A percentile compares a stretch with the other conserved stretches of the same genome.
phyloP scores from a whole-genome alignment of 352 stramenopile species.

The Thalassiosira mediterranea region DNA sequence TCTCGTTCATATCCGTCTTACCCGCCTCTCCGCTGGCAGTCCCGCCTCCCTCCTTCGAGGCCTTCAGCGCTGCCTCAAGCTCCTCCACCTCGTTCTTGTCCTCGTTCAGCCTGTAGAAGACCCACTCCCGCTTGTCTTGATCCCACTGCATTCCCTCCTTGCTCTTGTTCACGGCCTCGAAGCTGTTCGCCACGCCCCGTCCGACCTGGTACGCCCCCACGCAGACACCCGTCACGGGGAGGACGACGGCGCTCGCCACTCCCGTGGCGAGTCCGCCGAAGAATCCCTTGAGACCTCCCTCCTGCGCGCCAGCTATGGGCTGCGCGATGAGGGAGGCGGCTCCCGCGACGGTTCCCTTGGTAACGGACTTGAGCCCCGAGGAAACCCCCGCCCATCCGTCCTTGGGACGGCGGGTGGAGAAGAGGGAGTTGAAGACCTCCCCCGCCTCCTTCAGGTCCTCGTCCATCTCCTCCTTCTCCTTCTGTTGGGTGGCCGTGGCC shows the following conservation, averaged over 20 bases:
- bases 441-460: constrained; percentile 49
- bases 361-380: constrained; percentile 83
- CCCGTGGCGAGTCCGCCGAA: constrained; percentile 77
- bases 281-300: constrained; percentile 81
- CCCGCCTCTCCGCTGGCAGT: constrained; percentile 48
- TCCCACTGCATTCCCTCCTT: constrained; percentile 81
- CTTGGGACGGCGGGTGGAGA: constrained; percentile 84
- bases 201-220: constrained; percentile 82
- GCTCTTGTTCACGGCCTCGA: constrained; percentile 63
- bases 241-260: constrained; percentile 68
- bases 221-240: constrained; percentile 83
- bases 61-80: constrained; percentile 64
- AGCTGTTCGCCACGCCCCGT: constrained; percentile 76
- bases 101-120: constrained; percentile 76
- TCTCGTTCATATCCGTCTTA: constrained; percentile 38
- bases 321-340: constrained; percentile 80
- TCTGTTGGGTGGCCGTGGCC: background rate
- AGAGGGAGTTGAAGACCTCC: constrained; percentile 78
- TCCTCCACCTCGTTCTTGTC: constrained; percentile 75
- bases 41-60: constrained; percentile 39
- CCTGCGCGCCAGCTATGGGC: constrained; percentile 83
- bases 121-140: constrained; percentile 78
- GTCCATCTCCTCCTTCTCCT: constrained; percentile 17
- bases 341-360: constrained; percentile 83
- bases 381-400: constrained; percentile 84